These are phyloP conservation scores for Claviceps pusilla DNA, from an alignment of 2,329 filamentous ascomycete genomes.

Conservation along the genomic window DNA sequence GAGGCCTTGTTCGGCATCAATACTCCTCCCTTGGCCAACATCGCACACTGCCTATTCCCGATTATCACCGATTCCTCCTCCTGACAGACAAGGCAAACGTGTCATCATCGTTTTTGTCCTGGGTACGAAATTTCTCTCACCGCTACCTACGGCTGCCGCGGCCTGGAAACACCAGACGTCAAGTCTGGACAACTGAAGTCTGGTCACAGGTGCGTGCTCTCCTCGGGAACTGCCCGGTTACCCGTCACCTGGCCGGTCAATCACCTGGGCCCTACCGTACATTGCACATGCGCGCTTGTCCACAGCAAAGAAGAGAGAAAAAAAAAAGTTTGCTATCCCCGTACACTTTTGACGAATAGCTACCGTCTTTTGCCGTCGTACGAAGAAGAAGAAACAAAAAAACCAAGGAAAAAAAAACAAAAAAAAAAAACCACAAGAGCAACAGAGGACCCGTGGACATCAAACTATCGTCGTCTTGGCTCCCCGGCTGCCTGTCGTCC, in stretches of 20 bases:
- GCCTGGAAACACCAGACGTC: too few relatives aligned
- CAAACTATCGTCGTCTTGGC: background rate
- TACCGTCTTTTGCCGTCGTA: background rate
- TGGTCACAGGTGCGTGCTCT: too few relatives aligned
- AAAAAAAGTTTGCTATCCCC: background rate
- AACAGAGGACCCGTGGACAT: too few relatives aligned
- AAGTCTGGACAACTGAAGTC: too few relatives aligned
- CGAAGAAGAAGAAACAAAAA: background rate
- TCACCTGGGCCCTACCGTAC: background rate
- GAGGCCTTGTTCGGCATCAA: background rate
- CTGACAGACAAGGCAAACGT: background rate
- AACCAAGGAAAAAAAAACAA: too few relatives aligned
- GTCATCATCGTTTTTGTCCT: background rate
- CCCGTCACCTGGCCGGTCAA: too few relatives aligned
- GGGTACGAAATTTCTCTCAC: too few relatives aligned
- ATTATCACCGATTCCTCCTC: background rate
- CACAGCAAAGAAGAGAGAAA: background rate
- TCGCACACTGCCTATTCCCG: background rate
- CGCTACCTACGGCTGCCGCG: too few relatives aligned
- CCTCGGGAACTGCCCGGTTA: too few relatives aligned
- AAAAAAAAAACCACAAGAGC: too few relatives aligned
- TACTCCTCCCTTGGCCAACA: background rate
- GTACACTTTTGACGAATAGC: background rate
- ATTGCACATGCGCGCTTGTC: background rate
- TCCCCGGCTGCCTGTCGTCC: background rate